Evolutionary conservation across 2,329 filamentous ascomycete species (phyloP).

Genomic region (Scopulariopsis brevicaulis): DNA sequence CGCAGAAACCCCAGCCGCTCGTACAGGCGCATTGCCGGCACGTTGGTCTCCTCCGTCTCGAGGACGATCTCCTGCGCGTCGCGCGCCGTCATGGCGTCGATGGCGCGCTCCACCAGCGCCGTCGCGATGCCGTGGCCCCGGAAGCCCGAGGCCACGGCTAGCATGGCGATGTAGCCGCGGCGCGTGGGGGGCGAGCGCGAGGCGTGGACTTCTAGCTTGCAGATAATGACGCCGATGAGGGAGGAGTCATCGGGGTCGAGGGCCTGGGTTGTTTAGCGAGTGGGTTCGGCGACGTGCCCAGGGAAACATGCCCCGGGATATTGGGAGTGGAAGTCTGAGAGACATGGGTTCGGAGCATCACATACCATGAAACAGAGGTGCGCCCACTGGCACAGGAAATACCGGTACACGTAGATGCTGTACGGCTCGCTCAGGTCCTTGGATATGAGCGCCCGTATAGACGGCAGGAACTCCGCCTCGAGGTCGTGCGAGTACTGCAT

Average conservation of each 20-base stretch:
- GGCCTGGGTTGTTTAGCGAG: conserved; percentile 30
- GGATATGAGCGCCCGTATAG: conserved; percentile 86
- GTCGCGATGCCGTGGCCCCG: conserved; percentile 83
- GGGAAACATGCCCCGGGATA: background rate
- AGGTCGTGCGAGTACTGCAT: conserved; percentile 51
- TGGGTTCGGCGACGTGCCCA: no score
- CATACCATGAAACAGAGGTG: conserved; percentile 90
- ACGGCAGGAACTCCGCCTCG: conserved; percentile 59
- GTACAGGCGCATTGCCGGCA: conserved; percentile 82
- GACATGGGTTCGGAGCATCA: background rate
- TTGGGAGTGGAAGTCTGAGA: background rate
- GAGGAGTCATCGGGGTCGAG: conserved; percentile 46
- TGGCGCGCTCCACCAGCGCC: conserved; percentile 75
- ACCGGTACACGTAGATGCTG: conserved; percentile 98
- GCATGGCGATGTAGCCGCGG: conserved; percentile 95
- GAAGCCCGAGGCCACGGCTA: conserved; percentile 74
- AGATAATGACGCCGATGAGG: conserved; percentile 84
- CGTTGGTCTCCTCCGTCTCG: conserved; percentile 91
- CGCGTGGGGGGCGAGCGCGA: conserved; percentile 64
- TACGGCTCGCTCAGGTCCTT: conserved; percentile 97
- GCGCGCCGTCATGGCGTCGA: conserved; percentile 77
- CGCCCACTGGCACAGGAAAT: conserved; percentile 96
- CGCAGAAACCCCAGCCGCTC: conserved; percentile 85
- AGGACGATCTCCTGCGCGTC: conserved; percentile 90
- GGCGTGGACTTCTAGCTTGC: conserved; percentile 84